These are phyloP conservation scores for Debaryomyces coudertii DNA, from an alignment of 1,139 yeast species.

Conservation along the genomic window DNA sequence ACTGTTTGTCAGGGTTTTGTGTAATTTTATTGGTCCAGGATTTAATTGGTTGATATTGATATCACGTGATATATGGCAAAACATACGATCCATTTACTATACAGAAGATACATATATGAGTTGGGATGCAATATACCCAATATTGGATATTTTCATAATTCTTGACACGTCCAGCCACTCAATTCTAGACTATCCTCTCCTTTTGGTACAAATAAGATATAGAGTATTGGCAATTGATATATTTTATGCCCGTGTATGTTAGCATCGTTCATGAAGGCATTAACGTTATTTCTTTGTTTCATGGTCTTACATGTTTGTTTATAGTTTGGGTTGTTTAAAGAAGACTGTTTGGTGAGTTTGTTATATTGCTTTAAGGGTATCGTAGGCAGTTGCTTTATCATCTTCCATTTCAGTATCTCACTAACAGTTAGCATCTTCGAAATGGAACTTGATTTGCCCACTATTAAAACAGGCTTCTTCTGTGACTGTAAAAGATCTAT, in stretches of 20 bases:
- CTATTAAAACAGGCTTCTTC: constrained; percentile 5
- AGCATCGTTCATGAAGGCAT: constrained; percentile 4
- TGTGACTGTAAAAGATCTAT: neutral
- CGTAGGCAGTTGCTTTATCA: constrained; percentile 2
- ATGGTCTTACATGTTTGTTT: constrained; percentile 1
- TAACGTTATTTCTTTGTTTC: constrained; percentile 3
- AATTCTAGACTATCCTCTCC: neutral
- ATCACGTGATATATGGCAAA: neutral
- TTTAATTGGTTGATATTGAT: constrained; percentile 7
- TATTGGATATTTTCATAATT: neutral
- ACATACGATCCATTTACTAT: constrained; percentile 3
- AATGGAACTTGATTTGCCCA: constrained; percentile 8
- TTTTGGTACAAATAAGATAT: constrained; percentile 1
- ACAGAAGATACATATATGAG: neutral
- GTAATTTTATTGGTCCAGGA: constrained; percentile 6
- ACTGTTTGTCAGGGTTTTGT: constrained; percentile 8
- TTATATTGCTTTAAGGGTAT: constrained; percentile 11
- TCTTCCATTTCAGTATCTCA: constrained; percentile 5
- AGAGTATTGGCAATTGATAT: constrained; percentile 25
- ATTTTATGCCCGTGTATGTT: constrained; percentile 21
- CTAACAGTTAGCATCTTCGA: constrained; percentile 8
- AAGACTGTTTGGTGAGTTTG: constrained; percentile 9
- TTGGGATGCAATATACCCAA: neutral
- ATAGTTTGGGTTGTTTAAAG: constrained; percentile 6
- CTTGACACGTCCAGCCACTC: constrained; percentile 7